Evolutionary conservation across 108 stramenopile genomes (phyloP), one percentile per base, ranked within the genome.

Genomic region (Bacterosira constricta): DNA sequence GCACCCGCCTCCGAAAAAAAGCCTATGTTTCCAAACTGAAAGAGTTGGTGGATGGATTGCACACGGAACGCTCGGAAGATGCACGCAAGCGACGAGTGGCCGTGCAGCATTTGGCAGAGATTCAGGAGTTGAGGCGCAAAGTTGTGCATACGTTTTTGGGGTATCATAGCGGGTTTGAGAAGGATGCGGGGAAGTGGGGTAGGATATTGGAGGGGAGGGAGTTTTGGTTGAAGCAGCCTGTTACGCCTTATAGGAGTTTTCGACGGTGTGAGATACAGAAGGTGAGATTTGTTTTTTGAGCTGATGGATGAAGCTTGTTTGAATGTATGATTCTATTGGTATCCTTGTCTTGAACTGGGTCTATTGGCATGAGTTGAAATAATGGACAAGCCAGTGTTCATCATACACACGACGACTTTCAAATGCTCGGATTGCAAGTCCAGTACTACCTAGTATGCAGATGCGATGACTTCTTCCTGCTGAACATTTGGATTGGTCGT

Each of bases 1-100:
- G 93, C 39, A 97, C 97, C 8, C 85, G 97, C 34, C 86, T 96
- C 7, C 89, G 96, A 6, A 98, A 98, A 77, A 98, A 98, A 69
- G 96, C 95, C 13, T 97, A 97, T 80, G 86, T 98, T 18, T 81
- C 83, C 57, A 95, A 94, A 69, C 83, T 98, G 17, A 94, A 96
- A 73, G 93, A 93, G 75, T 77, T 95, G 20, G 89, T 97, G 7
- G 96, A 96, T 45, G 81, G 90, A 26, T 60, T 98, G 37, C 85
- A 87, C 66, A 76, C 80, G 23, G 90, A 93, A 65, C 79, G 92
- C 29, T 85, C 81, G 13, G 90, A 91, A 70, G 93, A 94, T 79
- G 83, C 82, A 8, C 74, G 86, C 18, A 90, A 90, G 65, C 85
- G 90, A 18, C 71, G 92, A 20, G 90, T 88, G 56, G 88, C 88